phyloP scores from a whole-genome alignment of 306 rosid genomes.

The Carpinus viminea region DNA sequence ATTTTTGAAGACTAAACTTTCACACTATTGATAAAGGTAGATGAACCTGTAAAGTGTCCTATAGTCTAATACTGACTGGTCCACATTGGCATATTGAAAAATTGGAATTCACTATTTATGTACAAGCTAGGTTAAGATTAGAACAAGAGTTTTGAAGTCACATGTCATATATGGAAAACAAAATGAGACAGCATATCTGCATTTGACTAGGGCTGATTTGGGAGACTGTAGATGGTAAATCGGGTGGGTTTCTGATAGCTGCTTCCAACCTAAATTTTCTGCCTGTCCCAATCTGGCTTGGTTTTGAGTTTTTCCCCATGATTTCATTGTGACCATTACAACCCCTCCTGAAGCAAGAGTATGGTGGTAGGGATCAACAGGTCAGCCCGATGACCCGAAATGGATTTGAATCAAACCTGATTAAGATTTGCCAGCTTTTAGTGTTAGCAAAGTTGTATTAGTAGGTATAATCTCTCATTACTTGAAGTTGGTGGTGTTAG shows the following conservation, averaged over 20 bases:
- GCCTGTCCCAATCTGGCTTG: not conserved
- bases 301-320: not conserved
- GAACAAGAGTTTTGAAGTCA: not conserved
- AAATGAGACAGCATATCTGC: conserved; percentile 7
- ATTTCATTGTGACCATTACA: not conserved
- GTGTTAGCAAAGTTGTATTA: too few relatives aligned
- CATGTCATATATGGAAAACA: not conserved
- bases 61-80: not conserved
- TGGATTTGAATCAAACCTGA: not conserved
- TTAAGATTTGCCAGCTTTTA: not conserved
- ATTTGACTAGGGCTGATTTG: not conserved
- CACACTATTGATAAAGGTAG: not conserved
- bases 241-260: conserved; percentile 3
- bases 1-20: not conserved
- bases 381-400: not conserved
- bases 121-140: not conserved
- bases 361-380: not conserved
- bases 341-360: not conserved
- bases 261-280: conserved; percentile 5
- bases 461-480: too few relatives aligned
- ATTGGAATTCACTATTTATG: not conserved
- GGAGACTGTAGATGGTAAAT: not conserved
- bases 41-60: not conserved
- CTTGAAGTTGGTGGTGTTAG: too few relatives aligned
- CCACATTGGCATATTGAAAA: not conserved